A percentile compares a stretch with the other conserved stretches of the same genome.
phyloP scores from a whole-genome alignment of 2,329 filamentous ascomycete genomes.

The Ophiostoma sp. region DNA sequence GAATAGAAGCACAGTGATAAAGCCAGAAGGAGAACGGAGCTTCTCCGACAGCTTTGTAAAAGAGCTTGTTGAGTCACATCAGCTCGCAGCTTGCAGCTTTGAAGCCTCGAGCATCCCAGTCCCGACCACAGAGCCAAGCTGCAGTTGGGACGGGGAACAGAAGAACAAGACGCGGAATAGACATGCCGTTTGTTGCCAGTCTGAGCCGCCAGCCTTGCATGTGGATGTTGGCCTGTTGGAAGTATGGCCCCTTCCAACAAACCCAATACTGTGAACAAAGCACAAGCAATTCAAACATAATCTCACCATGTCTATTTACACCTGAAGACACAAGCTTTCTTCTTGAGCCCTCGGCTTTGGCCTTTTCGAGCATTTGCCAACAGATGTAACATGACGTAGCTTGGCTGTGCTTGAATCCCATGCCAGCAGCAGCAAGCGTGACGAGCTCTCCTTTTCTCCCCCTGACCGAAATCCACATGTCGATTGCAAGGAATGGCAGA shows the following conservation, averaged over 20 bases:
- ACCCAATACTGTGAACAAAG: not conserved
- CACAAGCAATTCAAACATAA: not conserved
- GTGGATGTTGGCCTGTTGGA: not conserved
- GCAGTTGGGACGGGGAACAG: not conserved
- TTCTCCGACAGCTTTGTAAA: not conserved
- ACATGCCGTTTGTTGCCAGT: no score
- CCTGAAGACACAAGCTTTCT: not conserved
- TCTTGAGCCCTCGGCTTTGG: not conserved
- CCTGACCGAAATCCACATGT: not conserved
- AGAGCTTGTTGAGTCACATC: conserved; percentile 2
- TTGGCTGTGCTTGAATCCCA: not conserved
- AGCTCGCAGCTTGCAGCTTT: not conserved
- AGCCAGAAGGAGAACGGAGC: no score
- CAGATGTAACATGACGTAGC: not conserved
- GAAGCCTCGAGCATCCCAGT: not conserved
- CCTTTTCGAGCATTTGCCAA: not conserved
- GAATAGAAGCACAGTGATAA: not conserved
- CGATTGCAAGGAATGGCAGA: not conserved
- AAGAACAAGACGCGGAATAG: not conserved
- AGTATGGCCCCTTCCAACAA: not conserved
- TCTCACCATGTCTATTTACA: not conserved
- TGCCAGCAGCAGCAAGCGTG: no score
- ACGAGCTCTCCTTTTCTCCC: not conserved
- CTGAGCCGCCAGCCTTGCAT: not conserved
- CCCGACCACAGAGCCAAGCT: not conserved